Conservation (phyloP, 2,329 filamentous ascomycete genomes). For the Chaetoscypha palmicola region DNA sequence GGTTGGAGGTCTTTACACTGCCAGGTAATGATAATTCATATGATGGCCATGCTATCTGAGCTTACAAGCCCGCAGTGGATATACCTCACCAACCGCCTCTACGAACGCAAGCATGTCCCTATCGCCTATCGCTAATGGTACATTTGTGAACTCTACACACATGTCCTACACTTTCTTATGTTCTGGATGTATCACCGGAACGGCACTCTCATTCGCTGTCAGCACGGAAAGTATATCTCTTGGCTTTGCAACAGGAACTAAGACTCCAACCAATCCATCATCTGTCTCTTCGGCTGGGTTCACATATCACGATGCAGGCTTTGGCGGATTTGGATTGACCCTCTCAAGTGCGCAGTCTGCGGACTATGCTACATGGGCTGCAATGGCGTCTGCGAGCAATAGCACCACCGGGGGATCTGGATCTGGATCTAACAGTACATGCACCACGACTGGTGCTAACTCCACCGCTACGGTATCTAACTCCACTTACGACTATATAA, state of each 20-base stretch:
- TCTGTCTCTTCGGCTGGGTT: conserved; percentile 9
- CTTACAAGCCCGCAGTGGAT: conserved; percentile 31
- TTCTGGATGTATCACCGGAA: conserved; percentile 35
- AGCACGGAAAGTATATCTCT: conserved; percentile 5
- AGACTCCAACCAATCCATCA: conserved; percentile 10
- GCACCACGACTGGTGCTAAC: conserved; percentile 7
- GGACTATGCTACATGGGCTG: conserved; percentile 14
- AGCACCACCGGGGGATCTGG: background rate
- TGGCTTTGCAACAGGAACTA: conserved; percentile 12
- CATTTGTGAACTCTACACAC: conserved; percentile 45
- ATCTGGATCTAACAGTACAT: conserved; percentile 10
- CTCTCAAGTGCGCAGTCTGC: conserved; percentile 9
- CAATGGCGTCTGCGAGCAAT: conserved; percentile 8
- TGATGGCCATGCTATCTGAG: conserved; percentile 4
- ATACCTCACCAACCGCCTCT: conserved; percentile 40
- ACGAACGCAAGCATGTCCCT: conserved; percentile 34
- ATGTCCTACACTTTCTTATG: conserved; percentile 50
- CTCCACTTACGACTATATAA: conserved; percentile 52
- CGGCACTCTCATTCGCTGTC: conserved; percentile 29
- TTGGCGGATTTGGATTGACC: conserved; percentile 10
- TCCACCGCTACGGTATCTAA: conserved; percentile 18
- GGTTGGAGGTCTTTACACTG: conserved; percentile 34
- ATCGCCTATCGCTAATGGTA: conserved; percentile 42
- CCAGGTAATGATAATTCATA: conserved; percentile 30
- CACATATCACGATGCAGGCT: conserved; percentile 8